These are phyloP conservation scores for Ampelomyces quisqualis DNA, from an alignment of 2,329 filamentous ascomycete species.

Conservation along the genomic window DNA sequence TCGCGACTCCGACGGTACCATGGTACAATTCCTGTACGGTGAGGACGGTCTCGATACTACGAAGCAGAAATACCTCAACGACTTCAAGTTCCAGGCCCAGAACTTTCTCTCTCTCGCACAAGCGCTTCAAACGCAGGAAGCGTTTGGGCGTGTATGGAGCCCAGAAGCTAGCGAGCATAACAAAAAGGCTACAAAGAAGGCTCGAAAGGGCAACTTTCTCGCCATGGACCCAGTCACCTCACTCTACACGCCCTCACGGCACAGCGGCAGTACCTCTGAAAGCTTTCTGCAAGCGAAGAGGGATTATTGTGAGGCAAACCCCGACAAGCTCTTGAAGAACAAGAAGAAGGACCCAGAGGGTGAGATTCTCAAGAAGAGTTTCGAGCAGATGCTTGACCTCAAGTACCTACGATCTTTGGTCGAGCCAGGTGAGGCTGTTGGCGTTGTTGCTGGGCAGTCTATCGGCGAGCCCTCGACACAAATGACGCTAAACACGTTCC, in stretches of 20 bases:
- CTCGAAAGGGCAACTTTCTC: conserved; percentile 68
- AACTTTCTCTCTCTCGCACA: conserved; percentile 81
- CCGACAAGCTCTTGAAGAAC: conserved; percentile 59
- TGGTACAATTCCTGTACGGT: conserved; percentile 94
- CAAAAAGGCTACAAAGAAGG: conserved; percentile 72
- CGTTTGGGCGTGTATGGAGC: conserved; percentile 58
- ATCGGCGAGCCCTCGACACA: conserved; percentile 97
- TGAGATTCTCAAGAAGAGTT: conserved; percentile 62
- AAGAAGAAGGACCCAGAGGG: conserved; percentile 57
- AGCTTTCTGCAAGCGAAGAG: conserved; percentile 72
- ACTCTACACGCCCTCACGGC: conserved; percentile 71
- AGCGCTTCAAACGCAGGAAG: conserved; percentile 67
- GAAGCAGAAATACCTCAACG: conserved; percentile 85
- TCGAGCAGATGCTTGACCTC: conserved; percentile 80
- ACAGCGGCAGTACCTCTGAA: conserved; percentile 86
- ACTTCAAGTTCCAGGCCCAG: conserved; percentile 86
- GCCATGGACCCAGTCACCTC: conserved; percentile 74
- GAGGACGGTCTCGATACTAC: conserved; percentile 94
- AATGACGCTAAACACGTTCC: conserved; percentile 99
- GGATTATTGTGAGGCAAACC: conserved; percentile 77
- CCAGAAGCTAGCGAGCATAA: conserved; percentile 65
- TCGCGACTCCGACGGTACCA: conserved; percentile 85
- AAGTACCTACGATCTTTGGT: conserved; percentile 92
- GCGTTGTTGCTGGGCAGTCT: conserved; percentile 94
- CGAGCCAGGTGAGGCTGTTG: conserved; percentile 93